Evolutionary conservation across 2,329 filamentous ascomycete species (phyloP), one percentile per base, ranked within the genome.

Genomic region (Xylaria polymorpha): DNA sequence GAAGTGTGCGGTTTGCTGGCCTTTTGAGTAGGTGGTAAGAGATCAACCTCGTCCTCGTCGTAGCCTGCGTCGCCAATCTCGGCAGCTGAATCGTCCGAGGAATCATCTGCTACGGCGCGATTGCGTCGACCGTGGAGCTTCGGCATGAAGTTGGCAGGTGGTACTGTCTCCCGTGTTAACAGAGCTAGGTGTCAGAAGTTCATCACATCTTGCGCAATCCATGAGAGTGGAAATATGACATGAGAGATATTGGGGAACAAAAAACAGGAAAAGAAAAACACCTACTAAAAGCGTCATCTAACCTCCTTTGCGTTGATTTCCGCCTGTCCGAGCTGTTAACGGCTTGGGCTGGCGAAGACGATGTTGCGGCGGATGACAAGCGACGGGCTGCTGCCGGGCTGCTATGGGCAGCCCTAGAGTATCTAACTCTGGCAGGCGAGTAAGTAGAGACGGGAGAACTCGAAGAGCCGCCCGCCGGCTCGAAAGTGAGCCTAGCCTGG

Each of bases 401-500:
- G 60, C 70, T 72, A 32, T 66, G 62, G 10, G 70, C 61, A 41
- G 62, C 61, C 39, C 66, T 73, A n/a, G 75, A 66, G 50, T 74
- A 78, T n/a, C 75, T 74, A 9, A 79, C 72, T 25, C 74, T 76
- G 5, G 77, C 76, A 37, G 77, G 74, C 22, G 78, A 74, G 14
- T 66, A 72, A 20, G 62, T 43, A n/a, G 70, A 70, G 15, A 63
- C 51, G 3, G 76, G 71, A 7, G 77, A 74, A 51, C 61, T 73
- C 6, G 73, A 67, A 7, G 68, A 66, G 25, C 48, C 55, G 8
- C 61, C 69, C 8, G 74, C 73, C 12, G 78, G 71, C 71, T 80
- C 78, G 35, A 81, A 79, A 6, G 75, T 75, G 58, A 81, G 74
- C 63, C 71, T 74, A 14, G 77, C 71, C 53, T 80, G 79, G 22